Evolutionary conservation across 768 basidiomycete species (phyloP), one percentile per base, ranked within the genome.

Genomic region (Mycena sanguinolenta): DNA sequence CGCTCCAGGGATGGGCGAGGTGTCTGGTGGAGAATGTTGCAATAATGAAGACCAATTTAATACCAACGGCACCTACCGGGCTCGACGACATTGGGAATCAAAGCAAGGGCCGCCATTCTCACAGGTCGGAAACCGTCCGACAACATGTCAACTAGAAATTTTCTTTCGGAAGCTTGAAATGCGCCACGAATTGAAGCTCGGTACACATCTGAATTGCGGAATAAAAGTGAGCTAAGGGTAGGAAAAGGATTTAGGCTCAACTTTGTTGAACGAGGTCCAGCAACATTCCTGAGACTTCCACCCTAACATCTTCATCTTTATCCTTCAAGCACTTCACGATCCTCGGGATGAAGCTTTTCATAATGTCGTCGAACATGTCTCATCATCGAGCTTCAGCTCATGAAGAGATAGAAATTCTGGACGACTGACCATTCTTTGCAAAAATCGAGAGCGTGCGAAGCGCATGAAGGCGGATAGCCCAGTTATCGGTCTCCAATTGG

Each of bases 351-450:
- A 55, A 28, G 21, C 63, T 25, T 19, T 55, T 55, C 6, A 64
- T 64, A 6, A 64, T 64, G 32, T 64, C 63, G 19, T 27, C 32
- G 23, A 64, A 64, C 25, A 53, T 53, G n/a, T 64, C 63, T 64
- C 17, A 38, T 23, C 8, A 2, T 9, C 27, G 19, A n/a, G 42
- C 30, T 10, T 10, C 27, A 49, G 23, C 14, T 1, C 17, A 16
- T 19, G 6, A 19, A 21, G n/a, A 30, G 17, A 42, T 4, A n/a
- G 4, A n/a, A 2, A 64, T 32, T 16, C 14, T 8, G 39, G 39
- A 64, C 23, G 19, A n/a, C 52, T 44, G 44, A 64, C 63, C 53
- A 55, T 64, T 64, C 32, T 64, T 39, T 19, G 53, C 36, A 4
- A 64, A 64, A 28, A 42, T 44, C 23, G 23, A 23, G 12, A 64